A percentile compares a stretch with the other conserved stretches of the same genome.
phyloP scores from a whole-genome alignment of 1,284 basidiomycete genomes.

The Ceratorhiza oryzae-sativae region DNA sequence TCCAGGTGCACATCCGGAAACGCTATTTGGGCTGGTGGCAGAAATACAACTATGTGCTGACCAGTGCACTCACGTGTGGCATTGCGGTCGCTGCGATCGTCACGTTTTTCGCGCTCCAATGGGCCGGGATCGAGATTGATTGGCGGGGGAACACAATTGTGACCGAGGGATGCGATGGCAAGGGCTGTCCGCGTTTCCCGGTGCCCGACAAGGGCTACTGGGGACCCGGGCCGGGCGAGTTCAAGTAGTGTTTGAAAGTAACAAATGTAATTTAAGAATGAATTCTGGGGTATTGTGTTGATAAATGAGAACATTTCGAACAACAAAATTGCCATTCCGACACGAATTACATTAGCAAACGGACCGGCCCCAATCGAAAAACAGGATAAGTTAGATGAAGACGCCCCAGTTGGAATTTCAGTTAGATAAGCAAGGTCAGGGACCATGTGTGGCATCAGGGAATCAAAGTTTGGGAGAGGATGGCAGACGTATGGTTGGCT shows the following conservation, averaged over 20 bases:
- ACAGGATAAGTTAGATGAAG: constrained; percentile 12
- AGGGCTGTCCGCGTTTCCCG: constrained; percentile 14
- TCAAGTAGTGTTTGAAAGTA: background rate
- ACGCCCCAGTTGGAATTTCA: constrained; percentile 5
- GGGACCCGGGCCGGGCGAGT: constrained; percentile 15
- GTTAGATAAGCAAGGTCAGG: constrained; percentile 12
- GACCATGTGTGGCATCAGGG: background rate
- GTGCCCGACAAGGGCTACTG: constrained; percentile 1
- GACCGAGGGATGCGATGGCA: constrained; percentile 26
- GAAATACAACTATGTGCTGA: constrained; percentile 46
- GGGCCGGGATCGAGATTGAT: constrained; percentile 43
- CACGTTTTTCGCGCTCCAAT: constrained; percentile 47
- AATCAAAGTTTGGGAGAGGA: background rate
- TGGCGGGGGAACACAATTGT: constrained; percentile 45
- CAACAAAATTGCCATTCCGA: too few species aligned
- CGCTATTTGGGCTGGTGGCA: constrained; percentile 49
- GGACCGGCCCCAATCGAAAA: background rate
- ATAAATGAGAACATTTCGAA: too few species aligned
- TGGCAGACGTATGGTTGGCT: background rate
- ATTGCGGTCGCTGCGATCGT: constrained; percentile 47
- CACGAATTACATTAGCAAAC: background rate
- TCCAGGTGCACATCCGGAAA: constrained; percentile 46
- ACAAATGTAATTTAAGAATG: background rate
- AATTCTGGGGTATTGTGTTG: too few species aligned
- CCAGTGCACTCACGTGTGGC: constrained; percentile 45